These are phyloP conservation scores for Microcyclospora pomicola DNA, from an alignment of 2,329 filamentous ascomycete genomes.

Conservation along the genomic window DNA sequence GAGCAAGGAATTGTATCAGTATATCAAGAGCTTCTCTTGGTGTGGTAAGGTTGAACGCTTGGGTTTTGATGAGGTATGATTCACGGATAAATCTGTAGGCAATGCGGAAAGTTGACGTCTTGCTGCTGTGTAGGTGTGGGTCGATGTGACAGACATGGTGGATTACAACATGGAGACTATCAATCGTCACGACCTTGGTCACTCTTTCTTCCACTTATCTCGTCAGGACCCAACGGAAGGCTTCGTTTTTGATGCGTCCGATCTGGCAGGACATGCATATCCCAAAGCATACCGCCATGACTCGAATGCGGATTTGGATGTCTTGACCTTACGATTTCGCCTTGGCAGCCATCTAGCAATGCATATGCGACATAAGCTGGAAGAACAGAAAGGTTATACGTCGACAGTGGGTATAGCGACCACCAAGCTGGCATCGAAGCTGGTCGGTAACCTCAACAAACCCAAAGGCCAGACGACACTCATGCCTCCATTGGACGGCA, in stretches of 20 bases:
- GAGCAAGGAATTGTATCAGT: slow-evolving; percentile 65
- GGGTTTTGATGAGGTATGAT: slow-evolving; percentile 71
- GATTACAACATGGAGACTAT: slow-evolving; percentile 64
- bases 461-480: slow-evolving; percentile 78
- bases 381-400: slow-evolving; percentile 68
- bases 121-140: slow-evolving; percentile 37
- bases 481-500: slow-evolving; percentile 45
- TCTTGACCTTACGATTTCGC: slow-evolving; percentile 43
- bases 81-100: neutral
- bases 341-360: slow-evolving; percentile 71
- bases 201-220: slow-evolving; percentile 71
- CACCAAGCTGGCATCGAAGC: slow-evolving; percentile 73
- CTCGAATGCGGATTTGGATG: slow-evolving; percentile 5
- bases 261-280: slow-evolving; percentile 50
- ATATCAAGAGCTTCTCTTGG: slow-evolving; percentile 64
- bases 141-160: slow-evolving; percentile 77
- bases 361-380: slow-evolving; percentile 57
- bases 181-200: slow-evolving; percentile 47
- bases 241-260: slow-evolving; percentile 62
- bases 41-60: slow-evolving; percentile 63
- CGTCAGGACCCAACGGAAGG: slow-evolving; percentile 61
- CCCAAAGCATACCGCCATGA: slow-evolving; percentile 38
- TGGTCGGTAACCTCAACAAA: slow-evolving; percentile 74
- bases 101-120: neutral
- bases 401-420: slow-evolving; percentile 79